Evolutionary conservation across 2,329 filamentous ascomycete genomes (phyloP).

Genomic region (Elsinoe arachidis): DNA sequence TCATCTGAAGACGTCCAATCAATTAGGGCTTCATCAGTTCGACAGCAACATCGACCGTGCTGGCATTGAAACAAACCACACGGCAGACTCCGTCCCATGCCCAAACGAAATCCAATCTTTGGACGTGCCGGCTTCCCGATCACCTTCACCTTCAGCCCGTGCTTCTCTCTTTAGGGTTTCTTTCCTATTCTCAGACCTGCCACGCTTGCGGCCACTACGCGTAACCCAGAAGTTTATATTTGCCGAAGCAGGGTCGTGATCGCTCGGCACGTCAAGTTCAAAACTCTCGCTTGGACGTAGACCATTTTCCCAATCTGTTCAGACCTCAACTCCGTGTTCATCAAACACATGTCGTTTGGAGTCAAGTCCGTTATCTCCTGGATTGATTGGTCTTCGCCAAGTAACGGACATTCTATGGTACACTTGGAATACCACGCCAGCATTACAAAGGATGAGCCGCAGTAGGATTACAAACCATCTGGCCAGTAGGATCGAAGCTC

Average conservation of each 20-base stretch:
- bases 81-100: neutral
- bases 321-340: neutral
- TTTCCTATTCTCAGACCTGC: neutral
- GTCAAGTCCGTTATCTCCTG: neutral
- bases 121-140: neutral
- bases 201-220: neutral
- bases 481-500: neutral
- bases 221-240: neutral
- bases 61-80: neutral
- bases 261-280: neutral
- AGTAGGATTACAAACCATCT: neutral
- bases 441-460: neutral
- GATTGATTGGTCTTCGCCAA: neutral
- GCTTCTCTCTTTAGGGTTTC: neutral
- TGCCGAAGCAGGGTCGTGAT: slow-evolving; percentile 1
- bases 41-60: neutral
- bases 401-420: neutral
- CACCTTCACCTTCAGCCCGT: neutral
- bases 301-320: neutral
- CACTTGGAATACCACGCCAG: neutral
- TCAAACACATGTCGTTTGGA: neutral
- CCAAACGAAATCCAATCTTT: slow-evolving; percentile 1
- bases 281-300: neutral
- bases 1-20: neutral
- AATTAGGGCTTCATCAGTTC: neutral